Evolutionary conservation across 352 stramenopile genomes (phyloP), one percentile per base, ranked within the genome.

Genomic region (Pythium myriotylum): DNA sequence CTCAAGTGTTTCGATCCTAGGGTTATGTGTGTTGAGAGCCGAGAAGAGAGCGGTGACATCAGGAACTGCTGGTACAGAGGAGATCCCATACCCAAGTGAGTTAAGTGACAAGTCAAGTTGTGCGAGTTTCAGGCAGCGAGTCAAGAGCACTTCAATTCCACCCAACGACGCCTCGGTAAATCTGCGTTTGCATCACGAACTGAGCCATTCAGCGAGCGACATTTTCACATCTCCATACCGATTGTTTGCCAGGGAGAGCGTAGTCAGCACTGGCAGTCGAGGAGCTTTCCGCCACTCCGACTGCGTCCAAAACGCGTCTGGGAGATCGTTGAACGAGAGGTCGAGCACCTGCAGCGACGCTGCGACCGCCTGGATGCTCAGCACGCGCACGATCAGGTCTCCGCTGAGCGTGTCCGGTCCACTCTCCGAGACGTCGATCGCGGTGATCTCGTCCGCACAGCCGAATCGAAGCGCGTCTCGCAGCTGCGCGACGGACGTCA

Each of bases 51-150:
- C 9, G 43, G 12, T 54, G 33, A 62, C 32, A 12, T 54, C 33
- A 3, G 47, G 13, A 1, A 3, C 13, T 22, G 2, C 23, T 3
- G 20, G 14, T 2, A 8, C 17, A 20, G 13, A 19, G 1, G 24
- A 13, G 19, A 65, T 24, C 1, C 51, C 26, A 40, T 67, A 67
- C 17, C 59, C 59, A 8, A 77, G 17, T 2, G 59, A 37, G 46
- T 89, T 89, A 19, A 89, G 53, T 4, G 79, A 89, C 12, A 89
- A n/a, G 59, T 89, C 79, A 16, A 86, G 24, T 2, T 71, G 29
- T 42, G 49, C 42, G 0, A 89, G 67, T 7, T 24, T 39, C 0
- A 72, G 68, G 13, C 72, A 79, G 33, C 62, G 59, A 5, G 33
- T 2, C 19, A 89, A 50, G 39, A 89, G 58, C 1, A 23, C 17